These are phyloP conservation scores for Fomitiporia mediterranea DNA, from an alignment of 1,284 basidiomycete species.

Conservation along the genomic window DNA sequence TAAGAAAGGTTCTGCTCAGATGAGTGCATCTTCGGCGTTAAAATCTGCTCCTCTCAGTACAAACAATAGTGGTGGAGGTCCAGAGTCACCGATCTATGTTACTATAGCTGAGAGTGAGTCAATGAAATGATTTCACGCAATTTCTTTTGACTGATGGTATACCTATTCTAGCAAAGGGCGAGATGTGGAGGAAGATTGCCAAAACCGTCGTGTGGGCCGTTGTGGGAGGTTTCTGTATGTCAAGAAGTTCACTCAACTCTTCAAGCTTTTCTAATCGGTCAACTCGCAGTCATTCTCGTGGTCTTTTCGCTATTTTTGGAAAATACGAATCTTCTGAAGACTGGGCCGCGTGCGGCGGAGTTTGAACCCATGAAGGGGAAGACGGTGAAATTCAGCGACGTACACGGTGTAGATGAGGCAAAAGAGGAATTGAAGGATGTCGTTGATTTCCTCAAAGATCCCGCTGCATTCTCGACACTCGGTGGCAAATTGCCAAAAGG, in stretches of 20 bases:
- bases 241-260: neutral
- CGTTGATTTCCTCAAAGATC: constrained; percentile 90
- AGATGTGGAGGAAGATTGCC: constrained; percentile 16
- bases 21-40: neutral
- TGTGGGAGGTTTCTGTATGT: constrained; percentile 28
- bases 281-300: constrained; percentile 63
- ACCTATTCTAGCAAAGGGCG: constrained; percentile 4
- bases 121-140: too few relatives aligned
- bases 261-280: neutral
- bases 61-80: constrained; percentile 38
- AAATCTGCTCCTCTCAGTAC: neutral
- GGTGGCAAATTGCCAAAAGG: constrained; percentile 93
- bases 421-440: constrained; percentile 93
- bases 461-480: constrained; percentile 79
- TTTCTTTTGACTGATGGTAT: neutral
- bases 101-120: constrained; percentile 69
- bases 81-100: constrained; percentile 66
- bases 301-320: constrained; percentile 86
- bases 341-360: constrained; percentile 70
- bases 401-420: constrained; percentile 92
- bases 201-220: constrained; percentile 24
- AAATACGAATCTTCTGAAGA: constrained; percentile 87
- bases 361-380: constrained; percentile 77
- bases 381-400: constrained; percentile 84
- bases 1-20: neutral